These are phyloP conservation scores for Scenedesmus sp. DNA, from an alignment of 163 green algal species.

Conservation along the genomic window DNA sequence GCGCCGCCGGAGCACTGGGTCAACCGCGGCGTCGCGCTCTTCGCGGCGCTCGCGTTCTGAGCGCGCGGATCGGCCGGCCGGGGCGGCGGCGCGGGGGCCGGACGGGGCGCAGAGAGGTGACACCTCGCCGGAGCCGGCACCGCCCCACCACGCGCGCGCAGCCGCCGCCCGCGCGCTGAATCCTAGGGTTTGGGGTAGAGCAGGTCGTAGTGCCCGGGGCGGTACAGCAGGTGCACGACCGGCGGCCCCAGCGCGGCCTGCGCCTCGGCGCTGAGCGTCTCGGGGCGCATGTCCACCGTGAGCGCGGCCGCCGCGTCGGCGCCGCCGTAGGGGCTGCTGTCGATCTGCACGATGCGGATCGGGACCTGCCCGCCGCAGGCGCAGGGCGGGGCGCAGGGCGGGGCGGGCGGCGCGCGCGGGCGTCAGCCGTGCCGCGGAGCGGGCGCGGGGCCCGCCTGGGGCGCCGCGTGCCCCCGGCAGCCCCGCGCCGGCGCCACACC, in stretches of 20 bases:
- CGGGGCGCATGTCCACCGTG: slow-evolving; percentile 34
- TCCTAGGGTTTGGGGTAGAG: too few species aligned
- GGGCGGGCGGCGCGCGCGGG: too few species aligned
- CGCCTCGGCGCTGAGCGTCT: slow-evolving; percentile 7
- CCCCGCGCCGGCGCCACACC: slow-evolving; percentile 49
- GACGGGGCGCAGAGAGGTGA: too few species aligned
- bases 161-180: too few species aligned
- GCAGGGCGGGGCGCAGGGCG: too few species aligned
- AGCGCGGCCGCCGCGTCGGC: not conserved
- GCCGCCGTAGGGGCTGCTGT: slow-evolving; percentile 23
- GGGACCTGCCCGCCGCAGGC: slow-evolving; percentile 15
- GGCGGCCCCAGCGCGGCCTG: slow-evolving; percentile 12
- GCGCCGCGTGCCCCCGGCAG: not conserved
- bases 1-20: slow-evolving; percentile 74
- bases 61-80: too few species aligned
- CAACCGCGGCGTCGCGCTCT: slow-evolving; percentile 78
- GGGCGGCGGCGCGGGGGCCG: too few species aligned
- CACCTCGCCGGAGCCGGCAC: too few species aligned
- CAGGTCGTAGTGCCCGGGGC: not conserved
- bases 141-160: too few species aligned
- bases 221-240: slow-evolving; percentile 45
- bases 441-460: too few species aligned
- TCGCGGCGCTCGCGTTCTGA: slow-evolving; percentile 76
- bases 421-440: not conserved
- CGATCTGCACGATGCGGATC: slow-evolving; percentile 36